phyloP scores from a whole-genome alignment of 129 eudicot species.

The Artemisia annua region DNA sequence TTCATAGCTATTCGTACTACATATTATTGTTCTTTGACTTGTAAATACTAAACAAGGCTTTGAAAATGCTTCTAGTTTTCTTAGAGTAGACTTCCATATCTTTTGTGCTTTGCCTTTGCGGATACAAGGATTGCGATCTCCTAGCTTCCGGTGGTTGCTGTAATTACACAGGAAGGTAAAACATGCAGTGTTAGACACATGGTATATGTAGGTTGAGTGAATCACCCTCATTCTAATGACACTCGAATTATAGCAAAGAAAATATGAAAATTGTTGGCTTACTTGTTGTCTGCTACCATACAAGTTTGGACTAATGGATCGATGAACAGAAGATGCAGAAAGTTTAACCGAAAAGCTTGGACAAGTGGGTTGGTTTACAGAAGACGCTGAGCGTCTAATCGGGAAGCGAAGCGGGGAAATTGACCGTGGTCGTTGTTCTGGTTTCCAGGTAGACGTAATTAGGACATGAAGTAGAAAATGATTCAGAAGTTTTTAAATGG shows the following conservation, averaged over 20 bases:
- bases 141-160: constrained; percentile 51
- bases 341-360: constrained; percentile 39
- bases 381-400: constrained; percentile 55
- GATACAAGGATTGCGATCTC: constrained; percentile 41
- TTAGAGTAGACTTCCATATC: constrained; percentile 50
- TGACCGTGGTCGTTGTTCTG: constrained; percentile 53
- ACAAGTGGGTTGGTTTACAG: constrained; percentile 44
- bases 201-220: not conserved
- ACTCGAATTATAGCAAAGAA: constrained; percentile 10
- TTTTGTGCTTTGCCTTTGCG: constrained; percentile 42
- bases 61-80: constrained; percentile 56
- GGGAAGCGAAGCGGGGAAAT: constrained; percentile 59
- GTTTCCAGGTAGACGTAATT: constrained; percentile 11
- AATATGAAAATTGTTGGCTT: constrained; percentile 23
- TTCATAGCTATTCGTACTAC: constrained; percentile 26
- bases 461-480: not conserved
- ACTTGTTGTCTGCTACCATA: constrained; percentile 45
- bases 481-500: not conserved
- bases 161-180: constrained; percentile 12
- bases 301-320: constrained; percentile 33
- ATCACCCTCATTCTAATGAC: not conserved
- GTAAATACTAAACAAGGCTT: constrained; percentile 55
- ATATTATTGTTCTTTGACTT: constrained; percentile 48
- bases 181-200: not conserved
- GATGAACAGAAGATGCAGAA: constrained; percentile 25